Evolutionary conservation across 2,329 filamentous ascomycete genomes (phyloP).

Genomic region (Thermomyces lanuginosus): DNA sequence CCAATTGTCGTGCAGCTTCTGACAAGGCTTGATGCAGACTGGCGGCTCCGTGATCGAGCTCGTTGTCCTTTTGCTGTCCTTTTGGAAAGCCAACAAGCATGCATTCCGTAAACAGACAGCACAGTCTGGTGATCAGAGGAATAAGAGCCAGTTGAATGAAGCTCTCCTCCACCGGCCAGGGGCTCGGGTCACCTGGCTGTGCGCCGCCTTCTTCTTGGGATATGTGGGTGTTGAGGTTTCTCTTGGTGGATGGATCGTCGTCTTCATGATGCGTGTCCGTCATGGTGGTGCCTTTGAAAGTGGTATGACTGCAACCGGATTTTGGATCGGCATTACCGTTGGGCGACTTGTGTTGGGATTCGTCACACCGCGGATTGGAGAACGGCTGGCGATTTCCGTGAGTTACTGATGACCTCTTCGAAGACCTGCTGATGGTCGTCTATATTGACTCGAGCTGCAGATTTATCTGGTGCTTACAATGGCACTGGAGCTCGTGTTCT

Average conservation of each 20-base stretch:
- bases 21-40: slow-evolving; percentile 1
- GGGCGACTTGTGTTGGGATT: slow-evolving; percentile 61
- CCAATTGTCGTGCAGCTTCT: not conserved
- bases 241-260: slow-evolving; percentile 65
- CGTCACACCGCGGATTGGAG: slow-evolving; percentile 50
- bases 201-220: slow-evolving; percentile 55
- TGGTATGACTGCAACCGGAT: slow-evolving; percentile 61
- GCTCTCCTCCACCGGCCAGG: slow-evolving; percentile 5
- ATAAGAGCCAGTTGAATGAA: slow-evolving; percentile 4
- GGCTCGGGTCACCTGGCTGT: slow-evolving; percentile 46
- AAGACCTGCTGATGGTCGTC: not conserved
- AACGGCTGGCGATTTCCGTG: slow-evolving; percentile 45
- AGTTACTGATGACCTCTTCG: slow-evolving; percentile 1
- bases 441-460: slow-evolving; percentile 7
- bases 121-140: slow-evolving; percentile 1
- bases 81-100: slow-evolving; percentile 8
- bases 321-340: slow-evolving; percentile 68
- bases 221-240: slow-evolving; percentile 62
- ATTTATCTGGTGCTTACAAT: slow-evolving; percentile 50
- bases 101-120: slow-evolving; percentile 5
- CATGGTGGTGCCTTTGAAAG: slow-evolving; percentile 52
- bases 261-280: slow-evolving; percentile 70
- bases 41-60: slow-evolving; percentile 37
- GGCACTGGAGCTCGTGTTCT: slow-evolving; percentile 55
- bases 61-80: slow-evolving; percentile 16